A percentile compares a stretch with the other conserved stretches of the same genome.
These are phyloP conservation scores for Whalleya microplaca DNA, from an alignment of 2,329 filamentous ascomycete genomes.

Conservation along the genomic window DNA sequence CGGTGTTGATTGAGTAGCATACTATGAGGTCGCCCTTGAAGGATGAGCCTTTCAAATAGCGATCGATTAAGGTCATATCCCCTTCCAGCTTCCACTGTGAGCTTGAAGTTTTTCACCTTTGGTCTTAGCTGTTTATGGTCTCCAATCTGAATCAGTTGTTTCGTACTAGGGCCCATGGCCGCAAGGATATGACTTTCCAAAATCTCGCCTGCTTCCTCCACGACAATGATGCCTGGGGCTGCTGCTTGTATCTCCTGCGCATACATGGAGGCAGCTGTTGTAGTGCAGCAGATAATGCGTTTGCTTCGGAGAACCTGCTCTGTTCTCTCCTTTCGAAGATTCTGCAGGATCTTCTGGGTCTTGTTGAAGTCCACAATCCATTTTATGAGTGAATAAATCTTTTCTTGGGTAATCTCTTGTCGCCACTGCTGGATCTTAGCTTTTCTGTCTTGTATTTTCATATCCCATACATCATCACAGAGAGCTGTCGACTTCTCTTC, in stretches of 20 bases:
- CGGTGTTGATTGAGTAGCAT: constrained; percentile 67
- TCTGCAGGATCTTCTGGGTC: no score
- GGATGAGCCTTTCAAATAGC: constrained; percentile 69
- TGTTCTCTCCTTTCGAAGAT: no score
- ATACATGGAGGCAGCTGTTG: no score
- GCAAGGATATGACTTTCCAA: constrained; percentile 70
- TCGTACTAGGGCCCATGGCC: constrained; percentile 55
- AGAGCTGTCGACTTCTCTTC: constrained; percentile 29
- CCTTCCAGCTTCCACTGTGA: constrained; percentile 65
- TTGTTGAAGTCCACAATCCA: constrained; percentile 38
- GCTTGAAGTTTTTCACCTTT: constrained; percentile 62
- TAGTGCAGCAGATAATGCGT: no score
- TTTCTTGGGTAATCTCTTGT: constrained; percentile 52
- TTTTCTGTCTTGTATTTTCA: constrained; percentile 44
- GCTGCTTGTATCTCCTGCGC: no score
- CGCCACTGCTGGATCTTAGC: constrained; percentile 48
- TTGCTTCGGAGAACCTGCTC: no score
- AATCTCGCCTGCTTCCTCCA: constrained; percentile 78
- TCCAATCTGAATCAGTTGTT: constrained; percentile 72
- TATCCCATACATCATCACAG: constrained; percentile 54
- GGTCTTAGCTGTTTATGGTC: constrained; percentile 75
- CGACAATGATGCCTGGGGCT: no score
- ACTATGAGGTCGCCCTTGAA: constrained; percentile 55
- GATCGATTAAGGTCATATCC: constrained; percentile 71
- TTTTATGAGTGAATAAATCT: constrained; percentile 44